Evolutionary conservation across 768 basidiomycete species (phyloP).

Genomic region (Mycena rebaudengoi): DNA sequence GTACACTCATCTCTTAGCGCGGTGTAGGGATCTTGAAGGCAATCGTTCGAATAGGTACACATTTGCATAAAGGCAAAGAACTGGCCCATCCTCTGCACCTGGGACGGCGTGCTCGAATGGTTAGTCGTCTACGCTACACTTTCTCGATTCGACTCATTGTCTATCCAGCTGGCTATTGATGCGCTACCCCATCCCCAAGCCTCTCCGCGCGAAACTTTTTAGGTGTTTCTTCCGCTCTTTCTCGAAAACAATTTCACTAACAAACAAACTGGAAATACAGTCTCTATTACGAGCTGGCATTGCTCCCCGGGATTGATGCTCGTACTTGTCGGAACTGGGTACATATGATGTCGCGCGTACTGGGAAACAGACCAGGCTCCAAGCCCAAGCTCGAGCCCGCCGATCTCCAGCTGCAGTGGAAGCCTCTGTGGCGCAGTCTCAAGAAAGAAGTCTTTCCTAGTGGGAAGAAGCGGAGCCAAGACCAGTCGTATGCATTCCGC

Average conservation of each 20-base stretch:
- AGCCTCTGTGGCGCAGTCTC: slow-evolving; percentile 77
- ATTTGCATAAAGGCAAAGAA: slow-evolving; percentile 79
- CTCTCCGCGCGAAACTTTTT: slow-evolving; percentile 76
- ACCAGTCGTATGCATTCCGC: slow-evolving; percentile 57
- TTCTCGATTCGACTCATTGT: background rate
- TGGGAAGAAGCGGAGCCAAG: slow-evolving; percentile 57
- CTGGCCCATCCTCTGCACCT: slow-evolving; percentile 77
- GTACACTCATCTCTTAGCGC: too few relatives aligned
- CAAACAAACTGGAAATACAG: too few relatives aligned
- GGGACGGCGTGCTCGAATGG: slow-evolving; percentile 87
- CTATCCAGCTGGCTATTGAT: slow-evolving; percentile 76
- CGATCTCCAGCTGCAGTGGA: slow-evolving; percentile 79
- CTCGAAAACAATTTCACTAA: too few relatives aligned
- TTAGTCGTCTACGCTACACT: slow-evolving; percentile 37
- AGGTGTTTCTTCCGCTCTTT: too few relatives aligned
- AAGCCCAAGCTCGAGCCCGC: slow-evolving; percentile 71
- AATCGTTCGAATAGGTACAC: too few relatives aligned
- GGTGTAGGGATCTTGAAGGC: too few relatives aligned
- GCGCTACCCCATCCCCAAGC: slow-evolving; percentile 78
- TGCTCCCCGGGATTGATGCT: slow-evolving; percentile 79
- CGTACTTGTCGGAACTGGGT: slow-evolving; percentile 79
- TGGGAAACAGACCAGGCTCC: slow-evolving; percentile 69
- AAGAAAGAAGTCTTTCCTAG: slow-evolving; percentile 82
- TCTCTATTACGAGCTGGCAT: slow-evolving; percentile 81
- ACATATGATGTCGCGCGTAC: slow-evolving; percentile 77